Evolutionary conservation across 2,329 filamentous ascomycete species (phyloP), one percentile per base, ranked within the genome.

Genomic region (Sporothrix brasiliensis): DNA sequence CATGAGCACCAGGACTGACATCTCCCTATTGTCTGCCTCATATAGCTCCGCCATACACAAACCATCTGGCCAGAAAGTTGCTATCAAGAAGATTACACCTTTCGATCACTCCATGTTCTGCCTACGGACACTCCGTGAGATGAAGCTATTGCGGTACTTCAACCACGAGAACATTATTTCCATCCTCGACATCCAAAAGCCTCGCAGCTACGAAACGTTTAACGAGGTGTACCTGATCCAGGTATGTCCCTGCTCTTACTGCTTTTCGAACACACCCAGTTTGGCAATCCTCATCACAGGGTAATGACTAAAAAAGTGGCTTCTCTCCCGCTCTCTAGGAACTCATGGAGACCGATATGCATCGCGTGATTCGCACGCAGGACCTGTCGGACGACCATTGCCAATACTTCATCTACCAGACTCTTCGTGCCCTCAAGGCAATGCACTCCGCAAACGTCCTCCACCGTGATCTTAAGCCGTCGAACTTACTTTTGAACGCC

Each of bases 321-420:
- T 7, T 67, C 21, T 41, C 10, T 65, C 53, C 50, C 34, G n/a
- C 53, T 47, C n/a, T n/a, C 0, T 41, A 97, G 92, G 94, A 97
- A 82, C 88, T 99, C 77, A 99, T 99, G 95, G 95, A 99, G 84
- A 99, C 95, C 63, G 95, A 99, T 79, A 99, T 99, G 95, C 95
- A 99, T 81, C 89, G 95, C 75, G 95, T 99, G 75, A 99, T 99
- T 78, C 93, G 95, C 76, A 99, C 95, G 52, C 95, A 99, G 82
- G 95, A 99, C 79, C 88, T 99, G 60, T 98, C 95, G 50, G 95
- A 99, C 81, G 95, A 99, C 80, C 95, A 99, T 81, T 99, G 95
- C 87, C 95, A 99, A 82, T 99, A 99, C 84, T 99, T 99, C 83
- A 99, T 99, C 82, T 99, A 99, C 86, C 95, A 99, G 84, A 99